Conservation (phyloP, 768 basidiomycete genomes). For the Steccherinum ochraceum region DNA sequence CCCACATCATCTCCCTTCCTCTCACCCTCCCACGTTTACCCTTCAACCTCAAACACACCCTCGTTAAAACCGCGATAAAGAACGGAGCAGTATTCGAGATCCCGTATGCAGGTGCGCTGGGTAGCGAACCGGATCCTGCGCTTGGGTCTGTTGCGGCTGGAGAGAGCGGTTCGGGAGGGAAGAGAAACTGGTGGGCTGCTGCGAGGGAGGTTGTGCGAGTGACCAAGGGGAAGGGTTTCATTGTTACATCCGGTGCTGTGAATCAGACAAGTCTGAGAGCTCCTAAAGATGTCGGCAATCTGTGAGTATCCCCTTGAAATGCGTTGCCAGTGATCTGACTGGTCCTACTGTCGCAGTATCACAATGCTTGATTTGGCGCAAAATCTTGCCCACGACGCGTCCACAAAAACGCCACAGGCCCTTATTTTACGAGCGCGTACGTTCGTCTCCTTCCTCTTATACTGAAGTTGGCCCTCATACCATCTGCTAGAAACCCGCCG, state of each 20-base stretch:
- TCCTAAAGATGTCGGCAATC: constrained; percentile 67
- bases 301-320: constrained; percentile 42
- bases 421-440: constrained; percentile 67
- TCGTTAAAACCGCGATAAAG: constrained; percentile 73
- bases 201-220: constrained; percentile 73
- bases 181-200: constrained; percentile 82
- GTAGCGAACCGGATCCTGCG: constrained; percentile 47
- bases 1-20: constrained; percentile 77
- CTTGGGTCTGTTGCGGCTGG: constrained; percentile 40
- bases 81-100: constrained; percentile 85
- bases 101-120: constrained; percentile 67
- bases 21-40: constrained; percentile 72
- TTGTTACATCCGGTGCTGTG: constrained; percentile 67
- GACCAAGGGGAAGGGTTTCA: constrained; percentile 70
- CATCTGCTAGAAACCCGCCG: constrained; percentile 65
- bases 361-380: constrained; percentile 62
- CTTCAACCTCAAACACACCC: constrained; percentile 78
- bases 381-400: constrained; percentile 58
- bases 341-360: constrained; percentile 36
- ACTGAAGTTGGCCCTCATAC: neutral
- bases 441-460: constrained; percentile 24
- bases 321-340: neutral
- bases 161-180: constrained; percentile 48
- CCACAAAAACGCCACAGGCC: constrained; percentile 56
- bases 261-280: constrained; percentile 58